Evolutionary conservation across 441 rosid genomes (phyloP).

Genomic region (Iberis amara): DNA sequence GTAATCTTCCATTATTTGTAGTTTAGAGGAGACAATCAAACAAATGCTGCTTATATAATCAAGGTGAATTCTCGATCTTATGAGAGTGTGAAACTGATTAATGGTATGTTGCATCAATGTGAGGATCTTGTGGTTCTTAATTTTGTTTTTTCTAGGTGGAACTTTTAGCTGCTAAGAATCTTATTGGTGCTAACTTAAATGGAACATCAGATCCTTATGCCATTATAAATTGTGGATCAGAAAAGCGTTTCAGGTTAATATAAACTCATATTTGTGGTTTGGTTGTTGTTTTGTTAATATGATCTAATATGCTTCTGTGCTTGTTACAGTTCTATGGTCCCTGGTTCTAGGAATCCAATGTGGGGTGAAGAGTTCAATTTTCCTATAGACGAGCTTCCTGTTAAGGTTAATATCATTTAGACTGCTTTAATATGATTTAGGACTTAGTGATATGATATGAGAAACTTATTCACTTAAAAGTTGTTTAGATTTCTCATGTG

Average conservation of each 20-base stretch:
- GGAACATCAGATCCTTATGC: constrained; percentile 99
- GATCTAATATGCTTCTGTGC: constrained; percentile 16
- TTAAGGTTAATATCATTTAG: constrained; percentile 46
- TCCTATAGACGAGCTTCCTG: constrained; percentile 86
- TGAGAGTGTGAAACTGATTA: not conserved
- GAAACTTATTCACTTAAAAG: not conserved
- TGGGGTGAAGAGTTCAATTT: constrained; percentile 99
- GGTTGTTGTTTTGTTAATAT: constrained; percentile 12
- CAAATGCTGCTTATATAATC: constrained; percentile 66
- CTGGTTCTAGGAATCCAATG: constrained; percentile 98
- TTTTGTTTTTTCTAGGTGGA: constrained; percentile 49
- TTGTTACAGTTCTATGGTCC: constrained; percentile 83
- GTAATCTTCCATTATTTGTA: constrained; percentile 68
- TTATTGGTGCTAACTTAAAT: constrained; percentile 89
- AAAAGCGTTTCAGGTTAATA: constrained; percentile 97
- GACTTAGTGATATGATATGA: not conserved
- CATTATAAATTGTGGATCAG: constrained; percentile 90
- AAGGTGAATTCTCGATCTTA: constrained; percentile 45
- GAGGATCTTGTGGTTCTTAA: not conserved
- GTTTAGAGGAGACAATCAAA: constrained; percentile 56
- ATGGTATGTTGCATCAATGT: constrained; percentile 3
- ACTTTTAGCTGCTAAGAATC: constrained; percentile 95
- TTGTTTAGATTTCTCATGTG: not conserved
- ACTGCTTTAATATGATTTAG: constrained; percentile 11
- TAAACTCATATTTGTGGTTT: constrained; percentile 19